Evolutionary conservation across 257 asterid genomes (phyloP).

Genomic region (Agastache rugosa): DNA sequence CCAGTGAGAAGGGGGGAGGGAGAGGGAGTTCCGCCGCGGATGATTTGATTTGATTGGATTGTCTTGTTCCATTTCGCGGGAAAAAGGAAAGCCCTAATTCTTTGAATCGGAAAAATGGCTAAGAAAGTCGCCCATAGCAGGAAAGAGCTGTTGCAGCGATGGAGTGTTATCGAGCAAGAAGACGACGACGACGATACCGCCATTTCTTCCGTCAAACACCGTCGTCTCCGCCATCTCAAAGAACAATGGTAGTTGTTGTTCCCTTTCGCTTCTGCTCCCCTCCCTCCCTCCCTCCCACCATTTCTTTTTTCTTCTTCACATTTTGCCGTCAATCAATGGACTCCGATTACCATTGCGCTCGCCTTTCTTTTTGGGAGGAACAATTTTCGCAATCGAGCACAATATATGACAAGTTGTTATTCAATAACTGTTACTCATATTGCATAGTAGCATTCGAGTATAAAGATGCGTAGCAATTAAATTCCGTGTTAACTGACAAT

Average conservation of each 20-base stretch:
- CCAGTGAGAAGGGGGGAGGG: too few relatives aligned
- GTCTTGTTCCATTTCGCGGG: conserved; percentile 41
- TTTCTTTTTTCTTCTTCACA: background rate
- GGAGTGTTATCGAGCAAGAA: conserved; percentile 83
- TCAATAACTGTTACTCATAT: conserved; percentile 13
- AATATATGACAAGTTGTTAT: background rate
- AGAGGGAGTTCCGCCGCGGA: background rate
- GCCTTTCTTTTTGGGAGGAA: background rate
- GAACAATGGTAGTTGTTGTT: conserved; percentile 67
- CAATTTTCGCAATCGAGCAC: background rate
- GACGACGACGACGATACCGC: conserved; percentile 57
- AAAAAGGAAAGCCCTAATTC: conserved; percentile 47
- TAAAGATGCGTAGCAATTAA: background rate
- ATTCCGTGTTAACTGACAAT: background rate
- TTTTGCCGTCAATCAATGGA: background rate
- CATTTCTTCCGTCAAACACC: conserved; percentile 54
- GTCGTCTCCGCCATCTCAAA: conserved; percentile 78
- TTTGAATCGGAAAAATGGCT: conserved; percentile 49
- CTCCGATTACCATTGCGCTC: background rate
- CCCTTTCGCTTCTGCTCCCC: background rate
- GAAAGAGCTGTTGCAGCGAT: conserved; percentile 76
- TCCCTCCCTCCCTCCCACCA: too few relatives aligned
- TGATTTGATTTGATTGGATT: conserved; percentile 17
- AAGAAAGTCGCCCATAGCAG: conserved; percentile 51
- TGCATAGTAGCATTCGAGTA: conserved; percentile 24